Evolutionary conservation across 805 yeast species (phyloP), one percentile per base, ranked within the genome.

Genomic region (Candida maris): DNA sequence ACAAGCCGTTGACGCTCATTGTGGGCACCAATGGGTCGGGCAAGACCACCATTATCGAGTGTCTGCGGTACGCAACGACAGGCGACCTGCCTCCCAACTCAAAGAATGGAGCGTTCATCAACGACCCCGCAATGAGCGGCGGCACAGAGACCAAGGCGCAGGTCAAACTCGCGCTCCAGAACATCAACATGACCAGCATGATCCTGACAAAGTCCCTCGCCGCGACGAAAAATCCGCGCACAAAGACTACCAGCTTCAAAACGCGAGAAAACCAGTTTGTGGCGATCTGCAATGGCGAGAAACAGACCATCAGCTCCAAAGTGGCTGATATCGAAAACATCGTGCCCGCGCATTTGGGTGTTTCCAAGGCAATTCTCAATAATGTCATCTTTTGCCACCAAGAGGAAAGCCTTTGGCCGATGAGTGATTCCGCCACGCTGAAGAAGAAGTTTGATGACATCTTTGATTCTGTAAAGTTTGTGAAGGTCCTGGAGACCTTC

Each of bases 21-120:
- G 95, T 95, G 19, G 99, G 99, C 0, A 84, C 84, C 34, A 93
- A 93, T 61, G 97, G 98, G 21, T 83, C 95, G 19, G 98, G 98
- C 8, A 91, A 93, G 57, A 93, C 97, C 0, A 89, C 97, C 1
- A 81, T 93, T 39, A 94, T 93, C 44, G 99, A 93, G 60, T 88
- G 97, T 57, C 68, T 93, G 42, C 77, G 88, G 56, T 93, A 88
- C 60, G 91, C 94, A 15, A 87, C 98, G 8, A 91, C 98, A 0
- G 97, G 97, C 7, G 93, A 84, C 53, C 65, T 89, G 40, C 99
- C 99, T 2, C 98, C 98, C 0, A 89, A 91, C 53, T 79, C 89
- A 29, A 88, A 85, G 56, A 95, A 95, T 35, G 97, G 97, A 6
- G 97, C 97, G 1, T 93, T 93, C 57, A 75, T 93, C 6, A 93